Conservation (phyloP, 768 basidiomycete species). For the Leccinum arenicola region DNA sequence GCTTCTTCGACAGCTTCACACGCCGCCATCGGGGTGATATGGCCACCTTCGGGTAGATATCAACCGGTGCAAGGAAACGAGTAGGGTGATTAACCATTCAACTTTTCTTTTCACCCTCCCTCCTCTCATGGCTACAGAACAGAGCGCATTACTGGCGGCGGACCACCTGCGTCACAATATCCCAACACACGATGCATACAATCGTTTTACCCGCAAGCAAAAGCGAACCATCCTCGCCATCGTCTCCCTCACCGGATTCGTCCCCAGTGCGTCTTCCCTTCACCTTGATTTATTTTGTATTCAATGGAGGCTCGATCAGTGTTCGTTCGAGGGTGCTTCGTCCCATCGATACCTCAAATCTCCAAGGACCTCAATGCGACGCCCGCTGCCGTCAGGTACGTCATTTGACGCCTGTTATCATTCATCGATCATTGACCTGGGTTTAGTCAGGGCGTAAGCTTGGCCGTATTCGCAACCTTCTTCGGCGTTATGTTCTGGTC, state of each 20-base stretch:
- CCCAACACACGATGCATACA: constrained; percentile 39
- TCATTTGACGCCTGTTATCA: background rate
- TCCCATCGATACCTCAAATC: constrained; percentile 74
- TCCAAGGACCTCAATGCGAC: constrained; percentile 61
- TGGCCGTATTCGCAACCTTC: constrained; percentile 39
- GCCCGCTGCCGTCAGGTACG: constrained; percentile 53
- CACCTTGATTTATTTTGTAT: background rate
- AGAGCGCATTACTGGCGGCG: background rate
- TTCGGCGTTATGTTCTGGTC: constrained; percentile 52
- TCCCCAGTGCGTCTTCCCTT: constrained; percentile 50
- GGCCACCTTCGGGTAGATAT: background rate
- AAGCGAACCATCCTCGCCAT: constrained; percentile 56
- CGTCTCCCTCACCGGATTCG: constrained; percentile 57
- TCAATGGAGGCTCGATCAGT: constrained; percentile 38
- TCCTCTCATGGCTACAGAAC: background rate
- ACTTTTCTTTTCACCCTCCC: background rate
- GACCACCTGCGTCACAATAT: background rate
- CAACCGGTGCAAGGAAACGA: background rate
- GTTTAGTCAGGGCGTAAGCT: constrained; percentile 14
- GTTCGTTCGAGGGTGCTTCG: constrained; percentile 65
- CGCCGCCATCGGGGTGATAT: too few species aligned
- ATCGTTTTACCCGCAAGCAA: constrained; percentile 49
- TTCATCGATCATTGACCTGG: constrained; percentile 46
- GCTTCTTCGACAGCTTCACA: background rate
- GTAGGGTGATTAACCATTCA: background rate